Evolutionary conservation across 345 rosid genomes (phyloP).

Genomic region (Dipteronia sinensis): DNA sequence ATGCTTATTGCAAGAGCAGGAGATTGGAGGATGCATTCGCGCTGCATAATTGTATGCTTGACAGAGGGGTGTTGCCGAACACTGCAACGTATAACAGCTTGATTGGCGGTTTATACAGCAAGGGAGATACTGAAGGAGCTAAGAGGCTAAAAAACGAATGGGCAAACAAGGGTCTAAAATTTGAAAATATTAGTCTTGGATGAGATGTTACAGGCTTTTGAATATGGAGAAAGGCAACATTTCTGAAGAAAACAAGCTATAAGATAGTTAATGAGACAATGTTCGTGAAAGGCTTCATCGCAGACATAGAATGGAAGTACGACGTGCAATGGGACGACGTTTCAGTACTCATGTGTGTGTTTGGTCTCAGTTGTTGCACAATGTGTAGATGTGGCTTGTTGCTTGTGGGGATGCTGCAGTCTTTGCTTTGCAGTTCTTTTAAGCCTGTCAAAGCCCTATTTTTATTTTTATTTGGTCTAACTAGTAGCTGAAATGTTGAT

Average conservation of each 20-base stretch:
- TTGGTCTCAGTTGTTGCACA: too few species aligned
- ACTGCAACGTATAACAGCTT: constrained; percentile 70
- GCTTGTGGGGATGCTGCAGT: too few species aligned
- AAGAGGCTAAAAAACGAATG: constrained; percentile 44
- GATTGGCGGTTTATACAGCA: constrained; percentile 60
- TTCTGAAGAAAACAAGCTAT: constrained; percentile 56
- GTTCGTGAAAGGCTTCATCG: constrained; percentile 84
- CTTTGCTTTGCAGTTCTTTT: too few species aligned
- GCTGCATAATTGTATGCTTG: constrained; percentile 46
- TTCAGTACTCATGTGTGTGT: too few species aligned
- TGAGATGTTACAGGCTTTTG: constrained; percentile 51
- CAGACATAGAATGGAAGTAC: constrained; percentile 77
- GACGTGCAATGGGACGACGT: too few species aligned
- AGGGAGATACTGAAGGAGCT: constrained; percentile 41
- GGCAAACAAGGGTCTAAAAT: constrained; percentile 44
- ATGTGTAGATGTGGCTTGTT: too few species aligned
- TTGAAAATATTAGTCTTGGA: constrained; percentile 62
- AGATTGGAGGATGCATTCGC: constrained; percentile 56
- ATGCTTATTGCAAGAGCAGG: constrained; percentile 67
- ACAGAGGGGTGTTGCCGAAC: constrained; percentile 49
- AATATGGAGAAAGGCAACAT: constrained; percentile 79
- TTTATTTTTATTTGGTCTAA: too few species aligned
- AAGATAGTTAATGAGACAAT: constrained; percentile 49
- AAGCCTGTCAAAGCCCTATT: too few species aligned
- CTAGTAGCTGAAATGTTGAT: too few species aligned